These are phyloP conservation scores for Golubevia sp. DNA, from an alignment of 1,284 basidiomycete genomes.

Conservation along the genomic window DNA sequence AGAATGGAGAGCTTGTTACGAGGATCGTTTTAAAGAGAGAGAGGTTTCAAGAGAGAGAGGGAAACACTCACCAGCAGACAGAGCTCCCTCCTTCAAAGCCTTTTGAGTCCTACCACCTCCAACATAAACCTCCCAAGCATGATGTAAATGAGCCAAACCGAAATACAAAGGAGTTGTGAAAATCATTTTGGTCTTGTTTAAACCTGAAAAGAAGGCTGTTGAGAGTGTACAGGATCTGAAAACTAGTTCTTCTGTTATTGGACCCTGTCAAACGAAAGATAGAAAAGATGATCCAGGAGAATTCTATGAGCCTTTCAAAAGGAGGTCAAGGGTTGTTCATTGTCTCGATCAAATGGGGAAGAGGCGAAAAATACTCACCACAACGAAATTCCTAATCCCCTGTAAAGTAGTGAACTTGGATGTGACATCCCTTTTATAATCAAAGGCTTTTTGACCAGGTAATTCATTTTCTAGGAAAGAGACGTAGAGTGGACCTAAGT, in stretches of 20 bases:
- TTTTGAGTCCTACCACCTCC: conserved; percentile 57
- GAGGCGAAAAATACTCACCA: conserved; percentile 67
- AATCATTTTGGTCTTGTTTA: conserved; percentile 69
- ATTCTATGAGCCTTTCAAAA: background rate
- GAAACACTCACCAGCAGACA: conserved; percentile 69
- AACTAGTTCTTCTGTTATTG: conserved; percentile 88
- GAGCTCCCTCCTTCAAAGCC: conserved; percentile 71
- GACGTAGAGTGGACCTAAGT: conserved; percentile 79
- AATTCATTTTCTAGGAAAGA: conserved; percentile 68
- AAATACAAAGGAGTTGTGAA: conserved; percentile 84
- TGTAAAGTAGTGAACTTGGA: conserved; percentile 66
- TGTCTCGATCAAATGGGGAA: background rate
- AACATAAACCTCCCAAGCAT: conserved; percentile 81
- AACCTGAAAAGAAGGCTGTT: conserved; percentile 73
- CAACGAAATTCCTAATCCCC: conserved; percentile 76
- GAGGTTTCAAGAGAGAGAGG: conserved; percentile 5
- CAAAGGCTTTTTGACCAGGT: conserved; percentile 67
- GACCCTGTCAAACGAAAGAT: conserved; percentile 68
- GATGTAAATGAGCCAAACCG: conserved; percentile 88
- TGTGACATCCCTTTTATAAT: conserved; percentile 60
- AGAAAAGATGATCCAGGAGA: background rate
- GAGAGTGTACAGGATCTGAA: conserved; percentile 84
- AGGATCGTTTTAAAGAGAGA: too few relatives aligned
- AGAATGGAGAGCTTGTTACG: conserved; percentile 6
- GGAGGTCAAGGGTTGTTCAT: too few relatives aligned